phyloP scores from a whole-genome alignment of 352 stramenopile genomes.

The Globisporangium acanthophoron region DNA sequence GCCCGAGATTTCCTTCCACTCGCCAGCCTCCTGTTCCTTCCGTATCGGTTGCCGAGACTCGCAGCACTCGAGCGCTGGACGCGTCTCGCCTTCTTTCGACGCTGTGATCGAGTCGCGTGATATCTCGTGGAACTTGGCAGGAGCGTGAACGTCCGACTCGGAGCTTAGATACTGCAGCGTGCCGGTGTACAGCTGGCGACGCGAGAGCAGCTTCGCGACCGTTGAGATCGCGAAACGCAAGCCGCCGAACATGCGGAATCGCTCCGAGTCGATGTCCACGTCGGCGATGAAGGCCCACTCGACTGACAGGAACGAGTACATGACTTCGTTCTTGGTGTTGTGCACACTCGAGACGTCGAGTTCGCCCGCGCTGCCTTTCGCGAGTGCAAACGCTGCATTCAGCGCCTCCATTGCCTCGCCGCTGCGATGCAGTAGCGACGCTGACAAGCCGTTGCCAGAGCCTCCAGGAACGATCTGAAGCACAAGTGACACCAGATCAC shows the following conservation, averaged over 20 bases:
- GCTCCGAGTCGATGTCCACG: constrained; percentile 73
- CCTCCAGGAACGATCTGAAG: constrained; percentile 38
- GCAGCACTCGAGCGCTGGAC: constrained; percentile 39
- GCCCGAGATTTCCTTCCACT: constrained; percentile 20
- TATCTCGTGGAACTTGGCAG: constrained; percentile 31
- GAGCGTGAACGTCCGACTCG: constrained; percentile 20
- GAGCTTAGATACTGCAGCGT: constrained; percentile 33
- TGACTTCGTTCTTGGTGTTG: constrained; percentile 37
- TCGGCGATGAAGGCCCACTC: constrained; percentile 82
- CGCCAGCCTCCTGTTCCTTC: neutral
- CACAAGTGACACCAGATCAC: neutral
- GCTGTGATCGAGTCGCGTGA: constrained; percentile 25
- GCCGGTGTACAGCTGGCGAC: constrained; percentile 28
- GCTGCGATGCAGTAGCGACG: constrained; percentile 41
- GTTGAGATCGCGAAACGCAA: constrained; percentile 47
- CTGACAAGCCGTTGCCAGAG: constrained; percentile 63
- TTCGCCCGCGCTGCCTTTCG: constrained; percentile 52
- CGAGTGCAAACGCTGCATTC: constrained; percentile 60
- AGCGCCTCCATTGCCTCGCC: constrained; percentile 43
- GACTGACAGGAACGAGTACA: constrained; percentile 81
- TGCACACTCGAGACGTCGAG: constrained; percentile 48
- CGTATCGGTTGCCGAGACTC: neutral
- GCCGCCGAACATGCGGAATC: constrained; percentile 47
- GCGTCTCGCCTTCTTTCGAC: constrained; percentile 16
- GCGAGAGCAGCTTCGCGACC: constrained; percentile 35